Conservation (phyloP, 306 rosid genomes). For the Trifolium fragiferum region DNA sequence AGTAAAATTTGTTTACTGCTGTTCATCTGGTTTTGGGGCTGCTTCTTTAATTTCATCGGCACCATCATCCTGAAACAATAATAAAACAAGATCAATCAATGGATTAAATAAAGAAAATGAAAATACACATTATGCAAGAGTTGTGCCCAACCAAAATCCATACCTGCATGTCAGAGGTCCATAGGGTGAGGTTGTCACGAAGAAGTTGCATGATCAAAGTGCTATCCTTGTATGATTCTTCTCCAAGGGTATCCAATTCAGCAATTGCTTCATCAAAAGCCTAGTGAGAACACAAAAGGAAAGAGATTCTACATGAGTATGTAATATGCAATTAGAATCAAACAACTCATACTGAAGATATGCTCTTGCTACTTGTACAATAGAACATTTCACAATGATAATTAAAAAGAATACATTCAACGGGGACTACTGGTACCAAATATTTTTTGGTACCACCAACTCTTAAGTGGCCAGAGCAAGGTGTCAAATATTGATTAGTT, state of each 20-base stretch:
- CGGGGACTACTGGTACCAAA: background rate
- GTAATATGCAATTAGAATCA: background rate
- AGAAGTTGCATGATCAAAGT: slow-evolving; percentile 99
- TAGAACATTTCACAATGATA: background rate
- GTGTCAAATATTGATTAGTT: background rate
- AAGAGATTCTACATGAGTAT: slow-evolving; percentile 5
- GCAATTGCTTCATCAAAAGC: slow-evolving; percentile 99
- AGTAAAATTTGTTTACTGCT: slow-evolving; percentile 58
- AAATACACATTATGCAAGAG: background rate
- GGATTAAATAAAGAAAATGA: background rate
- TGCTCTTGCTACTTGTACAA: slow-evolving; percentile 17
- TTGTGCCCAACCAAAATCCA: background rate
- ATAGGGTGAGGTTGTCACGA: slow-evolving; percentile 97
- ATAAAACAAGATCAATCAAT: background rate
- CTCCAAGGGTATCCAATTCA: slow-evolving; percentile 96
- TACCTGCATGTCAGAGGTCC: slow-evolving; percentile 99
- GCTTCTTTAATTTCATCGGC: slow-evolving; percentile 97
- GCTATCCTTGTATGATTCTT: slow-evolving; percentile 98
- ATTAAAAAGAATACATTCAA: slow-evolving; percentile 9
- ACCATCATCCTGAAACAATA: slow-evolving; percentile 80
- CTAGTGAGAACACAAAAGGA: slow-evolving; percentile 44
- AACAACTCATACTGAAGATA: background rate
- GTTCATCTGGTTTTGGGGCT: slow-evolving; percentile 69
- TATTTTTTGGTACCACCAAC: background rate
- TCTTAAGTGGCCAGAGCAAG: background rate